These are phyloP conservation scores for Camellia granthamiana DNA, from an alignment of 148 eudicot genomes.

Conservation along the genomic window DNA sequence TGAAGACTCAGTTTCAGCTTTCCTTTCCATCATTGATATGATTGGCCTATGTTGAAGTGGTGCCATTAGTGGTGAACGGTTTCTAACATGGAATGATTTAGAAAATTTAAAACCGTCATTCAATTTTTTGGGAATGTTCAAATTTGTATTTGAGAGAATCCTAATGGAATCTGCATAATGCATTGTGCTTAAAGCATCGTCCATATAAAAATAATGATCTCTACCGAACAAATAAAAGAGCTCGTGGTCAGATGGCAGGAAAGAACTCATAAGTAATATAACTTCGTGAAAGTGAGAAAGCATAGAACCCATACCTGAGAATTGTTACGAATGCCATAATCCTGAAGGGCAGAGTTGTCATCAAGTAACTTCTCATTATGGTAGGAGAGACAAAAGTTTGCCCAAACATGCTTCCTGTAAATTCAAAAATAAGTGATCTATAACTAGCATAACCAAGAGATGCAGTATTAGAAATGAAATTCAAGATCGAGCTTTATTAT, in stretches of 20 bases:
- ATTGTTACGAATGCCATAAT: constrained; percentile 74
- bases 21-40: not conserved
- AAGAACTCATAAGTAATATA: not conserved
- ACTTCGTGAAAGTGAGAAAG: not conserved
- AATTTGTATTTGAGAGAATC: no score
- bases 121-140: not conserved
- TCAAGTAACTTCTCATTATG: constrained; percentile 77
- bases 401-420: constrained; percentile 94
- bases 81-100: not conserved
- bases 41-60: not conserved
- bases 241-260: not conserved
- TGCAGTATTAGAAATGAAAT: not conserved
- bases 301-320: constrained; percentile 55
- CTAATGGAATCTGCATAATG: no score
- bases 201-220: not conserved
- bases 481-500: no score
- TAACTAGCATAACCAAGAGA: not conserved
- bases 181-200: not conserved
- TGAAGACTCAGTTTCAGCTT: not conserved
- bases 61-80: not conserved
- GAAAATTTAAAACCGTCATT: not conserved
- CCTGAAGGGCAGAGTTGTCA: constrained; percentile 60
- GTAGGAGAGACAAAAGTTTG: constrained; percentile 69
- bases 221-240: not conserved
- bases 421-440: not conserved